Conservation (phyloP, 2,329 filamentous ascomycete genomes). For the Tolypocladium pustulatum region DNA sequence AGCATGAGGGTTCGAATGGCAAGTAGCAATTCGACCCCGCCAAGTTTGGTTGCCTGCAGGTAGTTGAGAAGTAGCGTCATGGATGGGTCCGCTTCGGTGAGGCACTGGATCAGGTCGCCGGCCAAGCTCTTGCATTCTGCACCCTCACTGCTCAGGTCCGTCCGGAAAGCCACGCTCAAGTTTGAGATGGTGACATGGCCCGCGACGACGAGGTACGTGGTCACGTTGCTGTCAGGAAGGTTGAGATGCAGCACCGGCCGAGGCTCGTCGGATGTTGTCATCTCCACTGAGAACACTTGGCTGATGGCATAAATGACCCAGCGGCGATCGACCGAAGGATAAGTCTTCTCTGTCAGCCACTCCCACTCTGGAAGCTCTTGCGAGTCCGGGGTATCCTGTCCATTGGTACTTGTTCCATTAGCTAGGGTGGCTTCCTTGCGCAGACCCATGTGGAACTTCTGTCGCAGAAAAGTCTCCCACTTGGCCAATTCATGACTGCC, state of each 20-base stretch:
- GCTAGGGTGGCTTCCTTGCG: conserved; percentile 7
- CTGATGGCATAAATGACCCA: conserved; percentile 56
- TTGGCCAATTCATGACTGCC: conserved; percentile 31
- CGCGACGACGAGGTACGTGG: conserved; percentile 48
- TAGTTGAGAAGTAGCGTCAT: conserved; percentile 57
- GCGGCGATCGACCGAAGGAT: conserved; percentile 49
- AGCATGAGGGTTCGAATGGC: conserved; percentile 57
- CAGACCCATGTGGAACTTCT: conserved; percentile 36
- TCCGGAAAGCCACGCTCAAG: conserved; percentile 45
- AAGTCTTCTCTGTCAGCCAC: conserved; percentile 33
- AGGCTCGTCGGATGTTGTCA: conserved; percentile 25
- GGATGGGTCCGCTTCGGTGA: conserved; percentile 57
- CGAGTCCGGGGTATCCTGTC: conserved; percentile 9
- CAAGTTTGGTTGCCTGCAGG: conserved; percentile 54
- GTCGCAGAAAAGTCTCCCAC: conserved; percentile 40
- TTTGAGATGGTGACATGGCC: conserved; percentile 52
- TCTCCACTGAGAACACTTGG: conserved; percentile 47
- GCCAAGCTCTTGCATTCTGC: conserved; percentile 37
- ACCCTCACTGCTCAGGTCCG: conserved; percentile 31
- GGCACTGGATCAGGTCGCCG: conserved; percentile 49
- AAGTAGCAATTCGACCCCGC: conserved; percentile 54
- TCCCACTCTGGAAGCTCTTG: conserved; percentile 36
- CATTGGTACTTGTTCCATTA: conserved; percentile 9
- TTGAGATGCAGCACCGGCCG: conserved; percentile 21
- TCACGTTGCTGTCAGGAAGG: conserved; percentile 40